Base-by-base conservation (phyloP, 345 rosid species). In the Brassica cretica region DNA sequence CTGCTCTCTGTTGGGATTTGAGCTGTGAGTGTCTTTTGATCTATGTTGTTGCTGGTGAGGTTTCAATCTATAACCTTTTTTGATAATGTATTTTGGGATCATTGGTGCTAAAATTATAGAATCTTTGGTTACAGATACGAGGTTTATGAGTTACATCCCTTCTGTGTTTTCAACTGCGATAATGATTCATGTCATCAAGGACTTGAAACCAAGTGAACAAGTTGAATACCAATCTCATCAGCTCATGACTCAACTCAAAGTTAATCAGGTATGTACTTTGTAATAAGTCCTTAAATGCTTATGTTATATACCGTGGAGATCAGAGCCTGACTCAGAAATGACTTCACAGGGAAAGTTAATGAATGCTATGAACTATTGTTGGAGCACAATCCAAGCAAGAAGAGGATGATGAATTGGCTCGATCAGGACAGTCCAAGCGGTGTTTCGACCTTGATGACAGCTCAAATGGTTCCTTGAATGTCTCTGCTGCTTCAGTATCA, bases 161-260 rank as follows among this genome's bases (percentile, higher is more conserved):
- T 94, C 94, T 8, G 82, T 76, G 41, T 80, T 92, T 70, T 96
- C 98, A 63, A 74, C 94, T 71, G 92, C 96, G 39, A 83, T 78
- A 88, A 88, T 94, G 92, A 84, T 86, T 72, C 85, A 80, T 84
- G 87, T 84, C 70, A 85, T 87, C 64, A 84, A 87, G 79, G 94
- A 88, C 71, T 80, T 83, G 69, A 88, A 85, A 77, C 87, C 91
- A 25, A 74, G 72, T 70, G 84, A 85, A 59, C 82, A 81, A 70
- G 68, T 74, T 66, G 88, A 87, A 74, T 86, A 86, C 78, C 89
- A 84, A 67, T 82, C 83, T 33, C 37, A 33, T 72, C 90, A 87
- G 83, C 87, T 93, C 5, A 68, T 86, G 78, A 65, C 72, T 71
- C 80, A 86, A 64, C 95, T 89, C 73, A 86, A 85, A 85, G 78